Evolutionary conservation across 2,329 filamentous ascomycete species (phyloP).

Genomic region (Neofusicoccum sp.): DNA sequence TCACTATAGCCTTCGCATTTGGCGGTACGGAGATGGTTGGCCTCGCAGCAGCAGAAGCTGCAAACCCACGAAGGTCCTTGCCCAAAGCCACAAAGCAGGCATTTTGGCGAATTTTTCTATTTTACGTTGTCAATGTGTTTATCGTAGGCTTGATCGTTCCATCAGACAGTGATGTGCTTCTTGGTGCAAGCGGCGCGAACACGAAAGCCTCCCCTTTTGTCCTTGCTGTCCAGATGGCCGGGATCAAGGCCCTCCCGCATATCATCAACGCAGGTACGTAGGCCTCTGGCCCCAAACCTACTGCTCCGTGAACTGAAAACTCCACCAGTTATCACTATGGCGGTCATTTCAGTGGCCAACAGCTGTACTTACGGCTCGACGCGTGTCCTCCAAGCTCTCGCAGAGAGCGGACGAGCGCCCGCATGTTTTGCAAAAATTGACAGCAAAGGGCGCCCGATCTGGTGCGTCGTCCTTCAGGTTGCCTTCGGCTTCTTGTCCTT

Average conservation of each 20-base stretch:
- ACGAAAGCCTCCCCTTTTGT: slow-evolving; percentile 62
- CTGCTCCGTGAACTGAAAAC: background rate
- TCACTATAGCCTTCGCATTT: slow-evolving; percentile 54
- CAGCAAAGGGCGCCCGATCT: slow-evolving; percentile 56
- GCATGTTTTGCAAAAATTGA: slow-evolving; percentile 58
- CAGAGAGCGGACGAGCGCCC: slow-evolving; percentile 65
- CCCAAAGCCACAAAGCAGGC: slow-evolving; percentile 46
- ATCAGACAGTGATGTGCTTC: slow-evolving; percentile 32
- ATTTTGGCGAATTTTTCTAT: slow-evolving; percentile 48
- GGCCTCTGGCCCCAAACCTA: background rate
- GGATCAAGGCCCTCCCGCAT: slow-evolving; percentile 59
- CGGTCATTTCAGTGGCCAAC: slow-evolving; percentile 83
- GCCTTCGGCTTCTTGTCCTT: slow-evolving; percentile 57
- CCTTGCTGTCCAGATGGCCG: slow-evolving; percentile 61
- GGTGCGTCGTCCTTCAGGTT: slow-evolving; percentile 49
- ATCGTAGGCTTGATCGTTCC: slow-evolving; percentile 46
- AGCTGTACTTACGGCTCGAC: slow-evolving; percentile 85
- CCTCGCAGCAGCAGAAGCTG: slow-evolving; percentile 59
- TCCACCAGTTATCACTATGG: slow-evolving; percentile 69
- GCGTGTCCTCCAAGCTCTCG: slow-evolving; percentile 79
- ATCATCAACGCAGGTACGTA: slow-evolving; percentile 58
- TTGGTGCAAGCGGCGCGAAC: slow-evolving; percentile 34
- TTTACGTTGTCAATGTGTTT: slow-evolving; percentile 45
- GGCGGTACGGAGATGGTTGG: slow-evolving; percentile 62
- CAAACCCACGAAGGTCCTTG: slow-evolving; percentile 53